Evolutionary conservation across 257 asterid species (phyloP).

Genomic region (Nemophila menziesii): DNA sequence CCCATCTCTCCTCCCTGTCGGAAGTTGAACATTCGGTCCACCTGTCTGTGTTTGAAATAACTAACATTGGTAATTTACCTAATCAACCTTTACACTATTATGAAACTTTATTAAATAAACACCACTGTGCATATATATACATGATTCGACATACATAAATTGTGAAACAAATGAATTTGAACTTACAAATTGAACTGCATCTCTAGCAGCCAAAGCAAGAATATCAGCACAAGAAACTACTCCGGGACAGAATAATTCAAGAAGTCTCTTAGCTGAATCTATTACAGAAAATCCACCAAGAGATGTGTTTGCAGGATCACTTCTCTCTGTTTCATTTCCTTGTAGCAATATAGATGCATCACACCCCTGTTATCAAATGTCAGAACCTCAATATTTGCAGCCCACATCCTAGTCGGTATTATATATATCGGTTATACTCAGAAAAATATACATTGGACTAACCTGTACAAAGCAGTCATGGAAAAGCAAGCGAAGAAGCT

Average conservation of each 20-base stretch:
- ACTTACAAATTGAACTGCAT: constrained; percentile 59
- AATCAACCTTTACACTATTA: not conserved
- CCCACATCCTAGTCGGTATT: no score
- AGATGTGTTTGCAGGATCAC: constrained; percentile 61
- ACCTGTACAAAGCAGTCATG: constrained; percentile 86
- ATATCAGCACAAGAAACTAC: constrained; percentile 82
- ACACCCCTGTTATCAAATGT: constrained; percentile 39
- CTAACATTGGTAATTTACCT: no score
- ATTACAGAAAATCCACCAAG: constrained; percentile 55
- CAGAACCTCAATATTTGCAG: no score
- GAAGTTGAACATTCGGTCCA: constrained; percentile 53
- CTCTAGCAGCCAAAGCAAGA: constrained; percentile 72
- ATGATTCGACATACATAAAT: not conserved
- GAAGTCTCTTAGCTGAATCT: constrained; percentile 53
- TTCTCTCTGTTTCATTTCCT: constrained; percentile 61
- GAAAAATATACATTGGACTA: not conserved
- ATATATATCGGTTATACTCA: no score
- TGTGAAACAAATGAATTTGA: not conserved
- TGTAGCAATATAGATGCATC: constrained; percentile 64
- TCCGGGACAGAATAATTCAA: constrained; percentile 57
- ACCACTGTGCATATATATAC: not conserved
- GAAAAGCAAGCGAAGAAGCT: constrained; percentile 61
- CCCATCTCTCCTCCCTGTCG: constrained; percentile 72
- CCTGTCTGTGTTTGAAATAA: constrained; percentile 36
- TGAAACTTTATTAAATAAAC: not conserved